Base-by-base conservation (phyloP, 1,139 yeast species). In the Spathaspora sp. region DNA sequence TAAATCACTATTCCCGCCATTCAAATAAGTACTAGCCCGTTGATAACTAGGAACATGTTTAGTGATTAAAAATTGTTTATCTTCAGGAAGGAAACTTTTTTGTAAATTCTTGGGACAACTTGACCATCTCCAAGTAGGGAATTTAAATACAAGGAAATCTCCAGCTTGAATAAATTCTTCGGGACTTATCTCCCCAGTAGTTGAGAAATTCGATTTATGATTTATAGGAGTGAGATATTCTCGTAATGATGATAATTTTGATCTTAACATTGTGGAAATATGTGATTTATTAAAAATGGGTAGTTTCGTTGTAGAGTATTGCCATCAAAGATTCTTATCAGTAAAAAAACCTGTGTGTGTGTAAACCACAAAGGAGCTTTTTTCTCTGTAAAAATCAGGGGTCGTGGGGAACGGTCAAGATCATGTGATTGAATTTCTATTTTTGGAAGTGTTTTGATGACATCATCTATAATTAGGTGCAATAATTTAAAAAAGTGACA, bases 81-180 rank as follows among this genome's bases (percentile, higher is more conserved):
- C 93, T 1, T 71, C 67, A 0, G 99, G 99, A 51, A 93, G 69
- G 58, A 89, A 93, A 51, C 82, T 85, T 55, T 87, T 80, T 45
- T 68, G 77, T 48, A 74, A 71, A 56, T 78, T 79, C 9, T 77
- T 71, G 17, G 95, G 85, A 8, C 89, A 84, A 3, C 84, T 70
- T 7, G 85, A 76, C 99, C 99, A 93, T 53, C 84, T 81, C 99
- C 99, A 93, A 0, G 98, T 95, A 1, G 99, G 98, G 64, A 95
- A 93, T 72, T 88, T 88, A 65, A 82, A 83, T 33, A 85, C 93
- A 50, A 93, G 70, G 62, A 88, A 90, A 59, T 91, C 97, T n/a
- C 98, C 97, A 5, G 97, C 97, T 46, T 72, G 74, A 8, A 89
- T 90, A 66, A 90, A 91, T 63, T 91, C 97, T 49, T 88, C 96